A percentile compares a stretch with the other conserved stretches of the same genome.
Conservation (phyloP, 768 basidiomycete genomes). For the Pleurotus eryngii region DNA sequence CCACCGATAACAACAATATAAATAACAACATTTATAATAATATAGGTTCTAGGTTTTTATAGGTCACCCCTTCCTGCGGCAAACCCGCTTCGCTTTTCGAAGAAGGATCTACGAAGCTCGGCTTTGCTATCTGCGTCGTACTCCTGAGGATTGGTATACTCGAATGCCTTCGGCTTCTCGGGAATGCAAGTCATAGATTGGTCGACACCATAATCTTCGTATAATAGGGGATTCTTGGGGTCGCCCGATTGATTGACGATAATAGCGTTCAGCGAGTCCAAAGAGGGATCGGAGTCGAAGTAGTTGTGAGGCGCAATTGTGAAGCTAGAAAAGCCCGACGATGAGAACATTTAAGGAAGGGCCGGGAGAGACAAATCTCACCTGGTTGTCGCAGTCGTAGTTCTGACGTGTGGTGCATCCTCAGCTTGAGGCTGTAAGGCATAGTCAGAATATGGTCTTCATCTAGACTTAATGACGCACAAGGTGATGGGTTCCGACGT, state of each 20-base stretch:
- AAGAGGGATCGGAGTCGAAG: slow-evolving; percentile 59
- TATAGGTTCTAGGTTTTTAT: no score
- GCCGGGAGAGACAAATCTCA: slow-evolving; percentile 16
- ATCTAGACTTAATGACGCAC: slow-evolving; percentile 22
- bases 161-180: slow-evolving; percentile 18
- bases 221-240: slow-evolving; percentile 35
- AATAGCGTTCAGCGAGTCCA: slow-evolving; percentile 56
- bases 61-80: no score
- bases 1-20: no score
- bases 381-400: slow-evolving; percentile 54
- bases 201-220: slow-evolving; percentile 53
- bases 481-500: slow-evolving; percentile 67
- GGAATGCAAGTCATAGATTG: slow-evolving; percentile 24
- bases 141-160: neutral
- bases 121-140: slow-evolving; percentile 6
- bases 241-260: slow-evolving; percentile 36
- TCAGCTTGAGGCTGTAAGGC: slow-evolving; percentile 52
- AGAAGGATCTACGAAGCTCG: no score
- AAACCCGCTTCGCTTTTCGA: no score
- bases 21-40: no score
- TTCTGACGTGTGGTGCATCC: slow-evolving; percentile 59
- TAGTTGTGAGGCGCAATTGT: slow-evolving; percentile 61
- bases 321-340: slow-evolving; percentile 34
- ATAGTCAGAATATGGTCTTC: neutral
- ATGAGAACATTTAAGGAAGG: neutral